Base-by-base conservation (phyloP, 2,329 filamentous ascomycete species). In the Pseudomassariella vexata region DNA sequence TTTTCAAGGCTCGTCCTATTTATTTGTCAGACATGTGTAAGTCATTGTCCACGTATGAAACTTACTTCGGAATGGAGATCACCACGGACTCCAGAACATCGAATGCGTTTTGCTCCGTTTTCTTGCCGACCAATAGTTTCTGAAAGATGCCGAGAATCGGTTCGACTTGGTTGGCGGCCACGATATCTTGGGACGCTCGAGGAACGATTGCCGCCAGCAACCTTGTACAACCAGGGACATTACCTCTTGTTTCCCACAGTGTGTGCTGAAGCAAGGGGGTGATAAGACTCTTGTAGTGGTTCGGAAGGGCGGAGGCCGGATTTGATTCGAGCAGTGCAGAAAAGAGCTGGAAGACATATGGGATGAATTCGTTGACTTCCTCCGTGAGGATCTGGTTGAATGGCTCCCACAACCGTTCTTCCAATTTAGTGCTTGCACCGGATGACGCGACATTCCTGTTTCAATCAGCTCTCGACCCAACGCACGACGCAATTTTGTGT, bases 61-160 rank as follows among this genome's bases (percentile, higher is more conserved):
- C 82, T 58, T 70, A 85, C 68, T 75, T 70, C 30, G 86, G 76
- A 49, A 95, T 82, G 7, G 77, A 75, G 29, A 75, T 70, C 39
- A 94, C 68, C 30, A 94, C 68, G 4, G 82, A 73, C 53, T 98
- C 92, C 37, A 98, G 68, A 28, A 98, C 72, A 52, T 98, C 92
- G 50, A 96, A 95, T 1, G 82, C 86, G 50, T 89, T 81, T 14
- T 76, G 69, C 55, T 98, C 92, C 29, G 89, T 89, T 39, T 82
- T 80, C 62, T 92, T 95, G 44, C 76, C 79, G 3, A 74, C 72
- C 24, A 95, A 69, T 9, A 98, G 73, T 50, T 86, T 89, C 57
- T 96, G 90, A 70, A 96, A 98, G 41, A 98, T 92, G 36, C 88
- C 86, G n/a, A 98, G 71, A 29, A 96, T 79, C 4, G 85, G 79